Evolutionary conservation across 2,329 filamentous ascomycete species (phyloP).

Genomic region (Neofusicoccum umdonicola): DNA sequence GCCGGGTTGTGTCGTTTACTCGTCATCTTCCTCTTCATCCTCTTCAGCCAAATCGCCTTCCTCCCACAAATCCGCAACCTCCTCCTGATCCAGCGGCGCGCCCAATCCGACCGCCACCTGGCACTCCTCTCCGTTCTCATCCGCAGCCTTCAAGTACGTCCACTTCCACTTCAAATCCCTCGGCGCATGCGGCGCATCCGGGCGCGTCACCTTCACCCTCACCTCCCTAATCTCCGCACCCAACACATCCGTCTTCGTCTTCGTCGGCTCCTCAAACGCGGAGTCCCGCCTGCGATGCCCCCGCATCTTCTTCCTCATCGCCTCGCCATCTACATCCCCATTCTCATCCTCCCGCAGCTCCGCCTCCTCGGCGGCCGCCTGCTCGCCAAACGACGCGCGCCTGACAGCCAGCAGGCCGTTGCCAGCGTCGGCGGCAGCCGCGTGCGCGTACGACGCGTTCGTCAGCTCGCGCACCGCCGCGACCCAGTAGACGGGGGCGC

Average conservation of each 20-base stretch:
- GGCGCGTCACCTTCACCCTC: not conserved
- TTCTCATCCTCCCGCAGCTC: slow-evolving; percentile 5
- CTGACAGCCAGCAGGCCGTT: slow-evolving; percentile 11
- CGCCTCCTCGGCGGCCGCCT: not conserved
- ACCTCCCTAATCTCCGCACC: slow-evolving; percentile 14
- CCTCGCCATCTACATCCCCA: not conserved
- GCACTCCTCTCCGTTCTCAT: slow-evolving; percentile 3
- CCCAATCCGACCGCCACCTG: slow-evolving; percentile 11
- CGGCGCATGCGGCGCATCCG: not conserved
- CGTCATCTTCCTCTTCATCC: not conserved
- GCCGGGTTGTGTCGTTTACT: not conserved
- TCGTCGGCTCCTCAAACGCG: slow-evolving; percentile 16
- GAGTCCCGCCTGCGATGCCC: not conserved
- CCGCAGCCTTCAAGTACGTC: not conserved
- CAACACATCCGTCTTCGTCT: slow-evolving; percentile 16
- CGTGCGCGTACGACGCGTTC: slow-evolving; percentile 13
- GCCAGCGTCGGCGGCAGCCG: not conserved
- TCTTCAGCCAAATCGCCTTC: slow-evolving; percentile 5
- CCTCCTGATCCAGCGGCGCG: slow-evolving; percentile 14
- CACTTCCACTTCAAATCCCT: not conserved
- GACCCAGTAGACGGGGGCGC: slow-evolving; percentile 11
- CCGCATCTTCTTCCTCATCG: slow-evolving; percentile 4
- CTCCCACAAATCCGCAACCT: slow-evolving; percentile 15
- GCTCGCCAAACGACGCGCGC: not conserved
- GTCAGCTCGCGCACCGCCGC: slow-evolving; percentile 5